Base-by-base conservation (phyloP, 2,329 filamentous ascomycete genomes). In the Aspergillus japonicus region DNA sequence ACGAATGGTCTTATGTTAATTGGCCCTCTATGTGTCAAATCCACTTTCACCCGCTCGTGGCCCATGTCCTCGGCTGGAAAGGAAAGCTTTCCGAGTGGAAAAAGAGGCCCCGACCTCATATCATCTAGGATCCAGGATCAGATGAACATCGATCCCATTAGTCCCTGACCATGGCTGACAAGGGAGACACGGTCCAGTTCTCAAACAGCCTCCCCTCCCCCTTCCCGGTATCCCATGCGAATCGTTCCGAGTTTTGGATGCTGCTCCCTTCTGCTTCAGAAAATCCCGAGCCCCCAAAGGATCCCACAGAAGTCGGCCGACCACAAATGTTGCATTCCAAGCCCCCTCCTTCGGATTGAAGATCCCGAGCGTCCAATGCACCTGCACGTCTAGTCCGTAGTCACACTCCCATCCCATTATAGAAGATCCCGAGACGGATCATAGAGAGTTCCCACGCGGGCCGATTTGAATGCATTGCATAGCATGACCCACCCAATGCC, bases 1-100 rank as follows among this genome's bases (percentile, higher is more conserved):
- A 55, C 39, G 24, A 21, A 39, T 19, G 26, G 53, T 47, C 24
- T 26, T 33, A 56, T 56, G 26, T 56, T 48, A 42, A 44, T 54
- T 24, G 44, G 48, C 19, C 39, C 6, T 44, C 39, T 19, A 44
- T 19, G 16, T 44, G 2, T n/a, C 14, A 44, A 44, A 44, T 19
- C 39, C 39, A 44, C 39, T 44, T 44, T 44, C 39, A 16, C 39
- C 39, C 39, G 39, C 39, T 44, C 39, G 39, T 44, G 39, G 39
- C 39, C 39, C 39, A 44, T 16, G 39, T 44, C 39, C 16, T 19
- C 16, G 14, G 14, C 11, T 44, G 7, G 16, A 19, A 44, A 19
- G 16, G 16, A 44, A 44, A 44, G 39, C 39, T 44, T 44, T 44
- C 16, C 39, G 16, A 16, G 14, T 44, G 39, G 16, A 44, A 35